A percentile compares a stretch with the other conserved stretches of the same genome.
Evolutionary conservation across 2,329 filamentous ascomycete genomes (phyloP).

Genomic region (Talaromyces islandicus): DNA sequence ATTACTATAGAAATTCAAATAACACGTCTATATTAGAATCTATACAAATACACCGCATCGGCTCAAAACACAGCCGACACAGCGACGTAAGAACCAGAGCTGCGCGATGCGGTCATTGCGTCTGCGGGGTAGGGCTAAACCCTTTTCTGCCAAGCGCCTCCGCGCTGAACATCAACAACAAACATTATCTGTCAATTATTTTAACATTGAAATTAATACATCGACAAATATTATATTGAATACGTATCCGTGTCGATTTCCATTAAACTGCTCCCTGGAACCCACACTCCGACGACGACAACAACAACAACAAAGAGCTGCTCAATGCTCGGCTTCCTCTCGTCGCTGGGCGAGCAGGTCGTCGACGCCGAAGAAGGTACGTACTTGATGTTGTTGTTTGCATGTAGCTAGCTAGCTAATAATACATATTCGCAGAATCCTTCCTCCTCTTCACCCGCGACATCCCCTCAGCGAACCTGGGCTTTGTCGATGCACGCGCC

Average conservation of each 20-base stretch:
- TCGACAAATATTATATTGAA: too few relatives aligned
- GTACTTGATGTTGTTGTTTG: background rate
- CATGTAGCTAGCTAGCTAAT: slow-evolving; percentile 3
- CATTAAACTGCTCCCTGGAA: too few relatives aligned
- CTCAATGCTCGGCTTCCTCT: slow-evolving; percentile 29
- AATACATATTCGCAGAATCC: slow-evolving; percentile 55
- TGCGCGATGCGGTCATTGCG: background rate
- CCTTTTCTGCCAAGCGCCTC: background rate
- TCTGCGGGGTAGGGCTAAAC: background rate
- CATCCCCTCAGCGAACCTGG: slow-evolving; percentile 70
- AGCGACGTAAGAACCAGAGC: background rate
- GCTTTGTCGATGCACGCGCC: slow-evolving; percentile 73
- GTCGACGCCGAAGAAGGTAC: slow-evolving; percentile 50
- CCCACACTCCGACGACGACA: too few relatives aligned
- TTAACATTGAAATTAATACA: too few relatives aligned
- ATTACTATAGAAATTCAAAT: too few relatives aligned
- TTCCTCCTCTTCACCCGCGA: slow-evolving; percentile 78
- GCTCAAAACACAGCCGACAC: too few relatives aligned
- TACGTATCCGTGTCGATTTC: too few relatives aligned
- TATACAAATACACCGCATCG: too few relatives aligned
- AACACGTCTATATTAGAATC: too few relatives aligned
- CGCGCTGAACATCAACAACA: background rate
- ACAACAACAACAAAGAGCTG: background rate
- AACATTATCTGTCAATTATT: too few relatives aligned
- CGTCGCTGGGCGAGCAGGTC: slow-evolving; percentile 45